Evolutionary conservation across 805 yeast genomes (phyloP), one percentile per base, ranked within the genome.

Genomic region (Metschnikowia colocasiae): DNA sequence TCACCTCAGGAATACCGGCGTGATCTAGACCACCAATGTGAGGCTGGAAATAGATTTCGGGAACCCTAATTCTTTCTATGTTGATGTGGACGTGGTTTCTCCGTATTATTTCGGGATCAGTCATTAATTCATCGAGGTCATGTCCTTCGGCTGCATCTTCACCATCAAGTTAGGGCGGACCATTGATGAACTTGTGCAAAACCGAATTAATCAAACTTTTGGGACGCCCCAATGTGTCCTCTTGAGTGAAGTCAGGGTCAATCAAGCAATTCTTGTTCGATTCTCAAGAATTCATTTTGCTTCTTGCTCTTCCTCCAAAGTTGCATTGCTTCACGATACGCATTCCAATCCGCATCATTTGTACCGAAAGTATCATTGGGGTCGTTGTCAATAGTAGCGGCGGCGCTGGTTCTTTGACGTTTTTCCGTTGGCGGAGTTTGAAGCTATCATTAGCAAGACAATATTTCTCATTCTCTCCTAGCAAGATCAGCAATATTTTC

Each of bases 361-460:
- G 96, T 91, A 47, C 97, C 98, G 66, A 92, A 91, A 0, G 91
- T 87, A 65, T 92, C 98, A 58, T 82, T 88, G 13, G 95, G 95
- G 63, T 89, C 97, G 55, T 87, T 88, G 59, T 88, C 96, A 29
- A 87, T 84, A 1, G 90, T 81, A 0, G 83, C 80, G 55, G 77
- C 80, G 6, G 74, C 78, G 23, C 46, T 49, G 19, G 45, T 35
- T 34, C 75, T 62, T 43, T 72, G 60, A 49, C 75, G 69, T 50
- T 67, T 68, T 73, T 9, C 68, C 61, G 32, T 75, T 76, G 26
- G 81, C 71, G 42, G 77, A 73, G 6, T 75, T 62, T 4, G 73
- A 62, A 16, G 68, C 65, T 87, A 57, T 87, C 94, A 40, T 83
- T 75, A 0, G 97, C 97, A 51, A 92, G 74, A 10, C 95, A 43